Percentiles rank a stretch among this genome's conserved stretches.
Evolutionary conservation across 192 early-diverging fungal species (phyloP).

Genomic region (Linderina pennispora): DNA sequence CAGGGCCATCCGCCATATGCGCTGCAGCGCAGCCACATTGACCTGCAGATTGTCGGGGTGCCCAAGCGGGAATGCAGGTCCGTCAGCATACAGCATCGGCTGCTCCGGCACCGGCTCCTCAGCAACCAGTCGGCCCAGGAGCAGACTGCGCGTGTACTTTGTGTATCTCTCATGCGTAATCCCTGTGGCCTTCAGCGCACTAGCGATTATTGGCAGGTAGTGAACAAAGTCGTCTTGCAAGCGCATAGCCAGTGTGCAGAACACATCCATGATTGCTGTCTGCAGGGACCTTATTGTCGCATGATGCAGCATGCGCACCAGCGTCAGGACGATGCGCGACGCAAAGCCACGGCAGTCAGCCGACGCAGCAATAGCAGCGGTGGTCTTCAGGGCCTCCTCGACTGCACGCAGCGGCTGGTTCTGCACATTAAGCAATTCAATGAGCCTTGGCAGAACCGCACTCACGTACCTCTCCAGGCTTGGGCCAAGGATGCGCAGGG

Average conservation of each 20-base stretch:
- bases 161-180: slow-evolving; percentile 74
- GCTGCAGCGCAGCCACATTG: slow-evolving; percentile 63
- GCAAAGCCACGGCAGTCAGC: slow-evolving; percentile 86
- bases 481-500: slow-evolving; percentile 74
- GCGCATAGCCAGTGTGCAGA: slow-evolving; percentile 79
- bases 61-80: neutral
- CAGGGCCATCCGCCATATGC: slow-evolving; percentile 66
- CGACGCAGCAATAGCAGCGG: slow-evolving; percentile 66
- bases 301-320: slow-evolving; percentile 69
- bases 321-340: slow-evolving; percentile 83
- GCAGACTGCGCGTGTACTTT: slow-evolving; percentile 65
- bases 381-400: slow-evolving; percentile 65
- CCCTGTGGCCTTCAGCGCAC: slow-evolving; percentile 62
- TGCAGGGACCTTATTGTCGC: slow-evolving; percentile 49
- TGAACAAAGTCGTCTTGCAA: slow-evolving; percentile 81
- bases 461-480: slow-evolving; percentile 94
- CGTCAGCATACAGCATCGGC: slow-evolving; percentile 1
- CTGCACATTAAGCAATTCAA: slow-evolving; percentile 68
- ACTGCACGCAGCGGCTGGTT: slow-evolving; percentile 57
- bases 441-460: slow-evolving; percentile 82
- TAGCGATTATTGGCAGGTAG: slow-evolving; percentile 85
- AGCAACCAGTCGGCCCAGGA: slow-evolving; percentile 61
- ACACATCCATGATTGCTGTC: slow-evolving; percentile 68
- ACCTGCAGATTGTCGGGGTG: slow-evolving; percentile 12
- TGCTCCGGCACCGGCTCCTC: slow-evolving; percentile 6